Conservation (phyloP, 2,329 filamentous ascomycete genomes). For the Madurella fahalii region DNA sequence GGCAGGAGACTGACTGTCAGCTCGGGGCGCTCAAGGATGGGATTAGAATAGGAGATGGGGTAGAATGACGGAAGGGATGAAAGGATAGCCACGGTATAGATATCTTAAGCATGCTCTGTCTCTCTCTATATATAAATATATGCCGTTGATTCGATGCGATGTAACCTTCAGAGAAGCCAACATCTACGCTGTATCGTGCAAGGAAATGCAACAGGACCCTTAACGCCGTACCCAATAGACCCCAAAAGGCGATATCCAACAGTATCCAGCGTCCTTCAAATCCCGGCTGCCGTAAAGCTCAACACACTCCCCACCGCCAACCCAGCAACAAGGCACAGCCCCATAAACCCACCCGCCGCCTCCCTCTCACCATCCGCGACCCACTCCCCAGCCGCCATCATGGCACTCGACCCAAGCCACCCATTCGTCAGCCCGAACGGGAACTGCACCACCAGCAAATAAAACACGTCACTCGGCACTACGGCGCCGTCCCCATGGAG, state of each 20-base stretch:
- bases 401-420: conserved; percentile 79
- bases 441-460: conserved; percentile 77
- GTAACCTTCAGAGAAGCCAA: too few species aligned
- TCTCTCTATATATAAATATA: too few species aligned
- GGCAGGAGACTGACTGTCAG: conserved; percentile 25
- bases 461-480: conserved; percentile 80
- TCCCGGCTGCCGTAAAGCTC: conserved; percentile 69
- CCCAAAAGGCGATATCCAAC: background rate
- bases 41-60: background rate
- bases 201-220: background rate
- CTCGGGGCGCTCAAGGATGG: conserved; percentile 15
- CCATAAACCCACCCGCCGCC: conserved; percentile 92
- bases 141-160: too few species aligned
- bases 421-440: conserved; percentile 83
- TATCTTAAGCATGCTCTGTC: background rate
- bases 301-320: conserved; percentile 80
- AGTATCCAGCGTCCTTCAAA: conserved; percentile 24
- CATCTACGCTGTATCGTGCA: background rate
- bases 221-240: background rate
- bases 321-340: conserved; percentile 79
- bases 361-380: conserved; percentile 80
- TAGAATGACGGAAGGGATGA: background rate
- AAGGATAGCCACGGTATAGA: background rate
- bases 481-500: conserved; percentile 69
- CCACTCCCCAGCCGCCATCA: conserved; percentile 84